Evolutionary conservation across 495 filamentous ascomycete genomes (phyloP), one percentile per base, ranked within the genome.

Genomic region (Lophiostoma macrostomum): DNA sequence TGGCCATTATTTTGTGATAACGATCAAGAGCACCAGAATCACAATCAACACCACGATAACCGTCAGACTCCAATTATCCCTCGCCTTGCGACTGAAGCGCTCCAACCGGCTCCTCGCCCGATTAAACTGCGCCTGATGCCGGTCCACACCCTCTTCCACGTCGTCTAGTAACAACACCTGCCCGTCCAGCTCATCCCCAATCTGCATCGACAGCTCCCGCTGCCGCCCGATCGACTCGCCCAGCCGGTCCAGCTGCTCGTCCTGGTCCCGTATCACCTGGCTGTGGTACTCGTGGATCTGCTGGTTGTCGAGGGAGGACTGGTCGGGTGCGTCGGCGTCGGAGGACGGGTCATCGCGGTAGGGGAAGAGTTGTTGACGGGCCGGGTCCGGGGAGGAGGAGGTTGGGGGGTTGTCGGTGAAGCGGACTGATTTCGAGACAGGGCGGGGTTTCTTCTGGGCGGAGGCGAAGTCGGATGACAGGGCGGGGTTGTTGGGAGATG

Each of bases 141-240:
- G 75, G 62, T 95, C 90, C 29, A 91, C 85, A 50, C 82, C 76
- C 20, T 76, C 76, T 55, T 96, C 93, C 57, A 94, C 84, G 46
- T 91, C 91, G 71, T 94, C 93, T 32, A 98, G 74, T 73, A 98
- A 72, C 64, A 83, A 71, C 19, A 93, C 87, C 64, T 98, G 93
- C 56, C 81, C 82, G 54, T 98, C 93, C 20, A 98, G 74, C 75
- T 98, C 93, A 67, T 97, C 87, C 20, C 93, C 93, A 65, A 98
- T 98, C 74, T 90, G 88, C 66, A 96, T 93, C 60, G 85, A 88
- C 60, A 98, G 74, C 71, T 97, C 88, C 41, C 95, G 78, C 70
- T 97, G 93, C 40, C 91, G 83, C n/a, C 85, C 80, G 59, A 98
- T 96, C 48, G 82, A 88, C 56, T 81, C 80, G 8, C 90, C 88